Conservation (phyloP, 2,329 filamentous ascomycete species). For the Thyridium curvatum region DNA sequence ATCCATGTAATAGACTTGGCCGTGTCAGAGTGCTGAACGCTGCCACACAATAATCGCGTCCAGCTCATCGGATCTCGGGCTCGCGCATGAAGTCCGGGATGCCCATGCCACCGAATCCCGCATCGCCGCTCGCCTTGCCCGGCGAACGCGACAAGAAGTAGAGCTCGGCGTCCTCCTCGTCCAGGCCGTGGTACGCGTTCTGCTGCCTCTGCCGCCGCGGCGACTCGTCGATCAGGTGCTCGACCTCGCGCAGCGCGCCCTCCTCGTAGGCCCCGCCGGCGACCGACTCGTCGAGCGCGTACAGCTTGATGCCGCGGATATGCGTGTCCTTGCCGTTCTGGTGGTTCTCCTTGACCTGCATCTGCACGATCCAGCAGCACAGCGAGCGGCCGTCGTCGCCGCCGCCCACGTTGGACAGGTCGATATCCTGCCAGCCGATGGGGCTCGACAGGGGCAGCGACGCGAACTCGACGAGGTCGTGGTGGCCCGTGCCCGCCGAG, state of each 20-base stretch:
- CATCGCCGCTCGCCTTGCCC: conserved; percentile 20
- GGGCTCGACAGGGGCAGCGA: conserved; percentile 74
- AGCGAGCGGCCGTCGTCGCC: conserved; percentile 66
- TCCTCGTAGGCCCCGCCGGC: conserved; percentile 17
- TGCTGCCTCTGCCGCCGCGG: conserved; percentile 19
- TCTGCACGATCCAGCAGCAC: conserved; percentile 82
- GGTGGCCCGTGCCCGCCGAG: conserved; percentile 81
- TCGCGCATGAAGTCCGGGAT: conserved; percentile 33
- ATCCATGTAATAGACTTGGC: too few relatives aligned
- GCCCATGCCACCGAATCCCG: conserved; percentile 20
- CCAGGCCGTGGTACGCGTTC: conserved; percentile 15
- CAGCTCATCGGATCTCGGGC: conserved; percentile 31
- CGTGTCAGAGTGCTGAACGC: too few relatives aligned
- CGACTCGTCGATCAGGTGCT: conserved; percentile 21
- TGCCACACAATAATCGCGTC: too few relatives aligned
- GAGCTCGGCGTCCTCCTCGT: conserved; percentile 24
- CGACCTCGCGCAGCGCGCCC: conserved; percentile 26
- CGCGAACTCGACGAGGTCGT: conserved; percentile 84
- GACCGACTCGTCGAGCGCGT: conserved; percentile 41
- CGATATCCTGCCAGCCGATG: conserved; percentile 85
- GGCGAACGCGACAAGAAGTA: conserved; percentile 21
- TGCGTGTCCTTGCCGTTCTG: conserved; percentile 99
- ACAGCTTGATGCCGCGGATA: conserved; percentile 86
- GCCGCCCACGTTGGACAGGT: conserved; percentile 47
- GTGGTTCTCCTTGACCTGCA: conserved; percentile 91